phyloP scores from a whole-genome alignment of 257 asterid species.

The Solanum megistacrolobum region DNA sequence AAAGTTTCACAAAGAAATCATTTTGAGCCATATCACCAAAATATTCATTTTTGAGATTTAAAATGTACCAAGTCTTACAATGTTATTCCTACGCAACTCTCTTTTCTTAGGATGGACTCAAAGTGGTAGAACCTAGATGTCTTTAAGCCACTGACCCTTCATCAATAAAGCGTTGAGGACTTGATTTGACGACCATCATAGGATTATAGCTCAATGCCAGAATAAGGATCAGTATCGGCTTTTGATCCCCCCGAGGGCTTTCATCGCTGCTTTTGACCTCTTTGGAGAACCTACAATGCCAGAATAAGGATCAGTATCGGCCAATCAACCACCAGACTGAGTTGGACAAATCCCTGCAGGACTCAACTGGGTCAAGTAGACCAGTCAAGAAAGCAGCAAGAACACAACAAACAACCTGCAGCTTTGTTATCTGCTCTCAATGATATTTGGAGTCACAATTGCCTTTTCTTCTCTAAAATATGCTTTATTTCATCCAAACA shows the following conservation, averaged over 20 bases:
- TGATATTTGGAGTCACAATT: constrained; percentile 47
- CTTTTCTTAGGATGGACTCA: not conserved
- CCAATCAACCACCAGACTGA: constrained; percentile 52
- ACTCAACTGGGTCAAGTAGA: constrained; percentile 67
- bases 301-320: constrained; percentile 41
- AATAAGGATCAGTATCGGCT: not conserved
- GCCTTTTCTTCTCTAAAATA: constrained; percentile 89
- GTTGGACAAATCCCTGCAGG: constrained; percentile 60
- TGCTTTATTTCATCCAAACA: constrained; percentile 52
- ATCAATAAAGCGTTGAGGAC: not conserved
- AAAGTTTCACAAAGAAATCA: too few relatives aligned
- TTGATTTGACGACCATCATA: not conserved
- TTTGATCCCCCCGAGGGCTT: constrained; percentile 58
- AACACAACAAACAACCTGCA: not conserved
- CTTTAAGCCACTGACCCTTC: not conserved
- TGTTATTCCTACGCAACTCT: not conserved
- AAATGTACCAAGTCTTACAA: not conserved
- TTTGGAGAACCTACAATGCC: constrained; percentile 37
- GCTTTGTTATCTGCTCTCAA: constrained; percentile 36
- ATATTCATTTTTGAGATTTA: not conserved
- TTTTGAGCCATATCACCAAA: too few relatives aligned
- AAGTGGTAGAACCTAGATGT: not conserved
- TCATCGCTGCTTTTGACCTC: constrained; percentile 95
- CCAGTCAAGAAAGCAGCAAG: constrained; percentile 44
- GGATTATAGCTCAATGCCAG: not conserved